These are phyloP conservation scores for Aspergillus niger DNA, from an alignment of 2,329 filamentous ascomycete genomes.

Conservation along the genomic window DNA sequence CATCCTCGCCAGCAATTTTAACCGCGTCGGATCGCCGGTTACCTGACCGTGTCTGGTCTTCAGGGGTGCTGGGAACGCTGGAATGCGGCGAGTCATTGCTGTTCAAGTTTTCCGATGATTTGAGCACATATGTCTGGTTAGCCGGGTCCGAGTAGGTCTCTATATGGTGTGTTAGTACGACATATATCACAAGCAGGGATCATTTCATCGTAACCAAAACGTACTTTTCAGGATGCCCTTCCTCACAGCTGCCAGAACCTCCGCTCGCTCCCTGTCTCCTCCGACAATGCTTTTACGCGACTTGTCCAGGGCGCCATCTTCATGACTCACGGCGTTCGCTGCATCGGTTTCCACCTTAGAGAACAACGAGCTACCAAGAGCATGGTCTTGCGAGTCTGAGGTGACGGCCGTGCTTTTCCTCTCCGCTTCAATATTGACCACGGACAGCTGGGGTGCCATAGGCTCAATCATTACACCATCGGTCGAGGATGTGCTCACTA, in stretches of 20 bases:
- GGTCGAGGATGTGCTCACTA: conserved; percentile 69
- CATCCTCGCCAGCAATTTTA: conserved; percentile 79
- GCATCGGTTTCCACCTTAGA: conserved; percentile 83
- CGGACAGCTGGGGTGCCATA: conserved; percentile 83
- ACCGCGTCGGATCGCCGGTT: conserved; percentile 70
- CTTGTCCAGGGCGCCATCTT: conserved; percentile 45
- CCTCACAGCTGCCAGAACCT: conserved; percentile 86
- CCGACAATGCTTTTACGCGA: conserved; percentile 87
- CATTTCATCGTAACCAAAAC: conserved; percentile 28
- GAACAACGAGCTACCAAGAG: conserved; percentile 74
- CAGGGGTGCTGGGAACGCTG: conserved; percentile 85
- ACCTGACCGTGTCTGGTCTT: conserved; percentile 63
- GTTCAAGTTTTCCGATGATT: conserved; percentile 62
- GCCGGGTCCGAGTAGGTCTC: conserved; percentile 60
- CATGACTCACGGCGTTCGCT: conserved; percentile 56
- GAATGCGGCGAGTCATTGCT: conserved; percentile 78
- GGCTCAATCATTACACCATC: conserved; percentile 67
- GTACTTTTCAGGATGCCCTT: conserved; percentile 94
- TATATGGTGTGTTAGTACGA: conserved; percentile 24
- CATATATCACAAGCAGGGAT: too few relatives aligned
- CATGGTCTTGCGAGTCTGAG: conserved; percentile 62
- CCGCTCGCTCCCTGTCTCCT: conserved; percentile 84
- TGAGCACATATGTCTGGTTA: conserved; percentile 68
- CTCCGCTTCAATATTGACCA: conserved; percentile 95
- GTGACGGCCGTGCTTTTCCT: conserved; percentile 80